These are phyloP conservation scores for Lasiodiplodia hormozganensis DNA, from an alignment of 2,329 filamentous ascomycete genomes.

Conservation along the genomic window DNA sequence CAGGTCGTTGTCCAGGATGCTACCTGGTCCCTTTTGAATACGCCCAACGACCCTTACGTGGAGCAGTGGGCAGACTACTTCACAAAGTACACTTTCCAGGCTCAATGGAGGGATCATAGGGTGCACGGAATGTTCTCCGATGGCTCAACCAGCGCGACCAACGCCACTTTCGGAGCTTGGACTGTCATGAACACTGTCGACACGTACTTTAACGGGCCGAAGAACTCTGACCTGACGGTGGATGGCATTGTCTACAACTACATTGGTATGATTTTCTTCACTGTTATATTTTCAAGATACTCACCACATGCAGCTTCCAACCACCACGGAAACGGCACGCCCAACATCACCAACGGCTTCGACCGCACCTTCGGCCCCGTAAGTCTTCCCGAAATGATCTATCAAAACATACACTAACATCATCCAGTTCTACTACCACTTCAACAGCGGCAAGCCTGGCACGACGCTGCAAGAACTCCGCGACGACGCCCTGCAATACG, in stretches of 20 bases:
- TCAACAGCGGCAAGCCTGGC: conserved; percentile 62
- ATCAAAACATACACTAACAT: neutral
- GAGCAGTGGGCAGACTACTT: conserved; percentile 66
- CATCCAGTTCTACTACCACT: conserved; percentile 55
- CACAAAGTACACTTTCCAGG: conserved; percentile 70
- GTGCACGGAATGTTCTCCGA: conserved; percentile 64
- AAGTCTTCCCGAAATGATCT: conserved; percentile 43
- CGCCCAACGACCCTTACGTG: conserved; percentile 62
- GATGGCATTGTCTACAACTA: conserved; percentile 73
- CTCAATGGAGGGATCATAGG: conserved; percentile 64
- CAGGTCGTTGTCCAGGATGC: conserved; percentile 67
- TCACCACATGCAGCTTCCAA: conserved; percentile 51
- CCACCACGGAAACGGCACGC: conserved; percentile 68
- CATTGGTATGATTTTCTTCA: conserved; percentile 43
- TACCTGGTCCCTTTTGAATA: conserved; percentile 66
- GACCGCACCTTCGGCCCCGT: conserved; percentile 69
- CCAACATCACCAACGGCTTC: conserved; percentile 70
- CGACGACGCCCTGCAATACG: conserved; percentile 61
- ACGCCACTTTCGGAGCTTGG: conserved; percentile 66
- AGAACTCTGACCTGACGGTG: conserved; percentile 68
- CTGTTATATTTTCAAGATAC: neutral
- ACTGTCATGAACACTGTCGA: conserved; percentile 70
- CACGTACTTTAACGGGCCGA: conserved; percentile 67
- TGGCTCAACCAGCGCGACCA: conserved; percentile 58
- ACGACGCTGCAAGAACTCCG: conserved; percentile 57